Base-by-base conservation (phyloP, 495 filamentous ascomycete genomes). In the Hypoxylon trugodes region DNA sequence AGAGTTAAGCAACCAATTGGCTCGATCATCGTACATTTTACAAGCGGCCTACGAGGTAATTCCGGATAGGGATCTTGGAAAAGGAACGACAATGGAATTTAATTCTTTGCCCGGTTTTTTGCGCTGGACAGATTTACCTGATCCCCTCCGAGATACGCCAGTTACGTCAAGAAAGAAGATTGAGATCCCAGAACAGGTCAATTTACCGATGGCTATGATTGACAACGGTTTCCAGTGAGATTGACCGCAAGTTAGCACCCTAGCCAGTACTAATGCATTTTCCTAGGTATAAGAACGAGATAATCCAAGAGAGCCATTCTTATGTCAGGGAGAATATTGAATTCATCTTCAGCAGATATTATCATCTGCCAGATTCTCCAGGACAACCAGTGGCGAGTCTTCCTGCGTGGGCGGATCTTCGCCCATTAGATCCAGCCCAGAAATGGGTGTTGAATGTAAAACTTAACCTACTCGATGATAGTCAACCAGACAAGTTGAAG, bases 371-470 rank as follows among this genome's bases (percentile, higher is more conserved):
- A 24, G 50, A 68, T 1, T 55, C 70, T 0, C 30, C 28, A 54
- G 55, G 22, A 40, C 28, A 43, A 2, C 62, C 71, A 38, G 46
- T 53, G 12, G 15, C 24, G 60, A 26, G 53, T 66, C 28, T 68
- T 21, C 58, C 62, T 56, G 21, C 64, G 53, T 47, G 50, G 70
- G 22, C 33, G 61, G 35, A 70, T 59, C 41, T 51, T 65, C 30
- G 64, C 1, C 68, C 66, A 37, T 26, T 74, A 24, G 74, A 75
- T 48, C 24, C 62, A 7, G 62, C 67, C 28, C 63, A 69, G 49
- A 71, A 71, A 12, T 81, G 78, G 78, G 61, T 78, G 12, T 56
- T 81, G 9, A 69, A 71, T 37, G 72, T 81, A 33, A 77, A 77
- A 24, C 51, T 73, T 10, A 71, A 76, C 25, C 74, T 77, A 6